Evolutionary conservation across 768 basidiomycete species (phyloP), one percentile per base, ranked within the genome.

Genomic region (Rhizopogon sp.): DNA sequence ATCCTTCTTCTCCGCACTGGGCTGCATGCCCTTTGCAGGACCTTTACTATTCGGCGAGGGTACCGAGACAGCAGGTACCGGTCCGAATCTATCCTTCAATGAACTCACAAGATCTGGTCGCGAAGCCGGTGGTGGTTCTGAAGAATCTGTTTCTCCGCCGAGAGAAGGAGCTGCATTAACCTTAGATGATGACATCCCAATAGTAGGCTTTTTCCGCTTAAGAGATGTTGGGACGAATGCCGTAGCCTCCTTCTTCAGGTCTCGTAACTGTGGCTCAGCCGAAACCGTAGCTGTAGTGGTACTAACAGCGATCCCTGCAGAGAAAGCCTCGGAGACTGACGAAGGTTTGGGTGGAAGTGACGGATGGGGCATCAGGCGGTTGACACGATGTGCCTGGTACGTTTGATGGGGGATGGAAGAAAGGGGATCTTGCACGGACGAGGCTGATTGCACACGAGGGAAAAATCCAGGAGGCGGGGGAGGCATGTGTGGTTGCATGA

Each of bases 241-340:
- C 1, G 93, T 96, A 8, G 90, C 88, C 68, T 99, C 97, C 70
- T 93, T 94, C 74, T 94, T 93, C 57, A 98, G 76, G 70, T 99
- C 93, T 13, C 96, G 88, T 50, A 99, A 71, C 66, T 93, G 79
- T 4, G 97, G 93, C 43, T 77, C 92, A 2, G 94, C 93, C 20
- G 82, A 86, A 50, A 98, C 85, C 2, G 82, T 88, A 1, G 90
- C 92, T 6, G 80, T 72, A 1, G 75, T 76, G 14, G 76, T 57
- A 43, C 70, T 73, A 9, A 76, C 70, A 8, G 70, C 56, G 2
- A 60, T 47, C 14, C 69, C 59, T 11, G 64, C 65, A 13, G 70
- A 59, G 25, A 62, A 65, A 22, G 74, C 75, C 52, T 74, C 72
- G 2, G 68, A 65, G 14, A 70, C 70, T 14, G 74, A 58, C 43